These are phyloP conservation scores for Pelagophyceae sp. DNA, from an alignment of 352 stramenopile species.

Conservation along the genomic window DNA sequence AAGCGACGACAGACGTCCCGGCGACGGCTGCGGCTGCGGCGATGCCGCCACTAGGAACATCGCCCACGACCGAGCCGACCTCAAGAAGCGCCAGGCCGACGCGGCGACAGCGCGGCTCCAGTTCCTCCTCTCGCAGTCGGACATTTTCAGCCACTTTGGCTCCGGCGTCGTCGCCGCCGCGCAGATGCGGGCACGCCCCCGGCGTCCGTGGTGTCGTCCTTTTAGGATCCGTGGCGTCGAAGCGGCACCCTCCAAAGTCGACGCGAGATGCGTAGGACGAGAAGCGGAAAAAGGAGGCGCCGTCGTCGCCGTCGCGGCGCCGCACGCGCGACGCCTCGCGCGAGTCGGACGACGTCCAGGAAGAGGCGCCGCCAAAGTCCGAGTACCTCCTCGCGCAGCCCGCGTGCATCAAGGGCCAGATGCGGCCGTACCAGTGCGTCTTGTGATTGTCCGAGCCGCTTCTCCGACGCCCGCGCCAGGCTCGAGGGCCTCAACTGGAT, in stretches of 20 bases:
- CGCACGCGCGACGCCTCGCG: constrained; percentile 24
- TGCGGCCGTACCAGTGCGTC: constrained; percentile 96
- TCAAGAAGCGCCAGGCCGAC: constrained; percentile 44
- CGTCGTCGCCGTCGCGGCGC: constrained; percentile 24
- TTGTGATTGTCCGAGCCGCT: no score
- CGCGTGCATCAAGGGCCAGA: constrained; percentile 81
- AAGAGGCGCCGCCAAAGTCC: constrained; percentile 44
- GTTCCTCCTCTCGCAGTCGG: constrained; percentile 90
- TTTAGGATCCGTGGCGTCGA: no score
- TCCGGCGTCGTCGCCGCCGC: constrained; percentile 23
- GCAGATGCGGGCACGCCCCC: no score
- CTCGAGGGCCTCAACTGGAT: constrained; percentile 97
- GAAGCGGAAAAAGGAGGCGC: constrained; percentile 3
- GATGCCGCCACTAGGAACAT: no score
- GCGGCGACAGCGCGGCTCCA: constrained; percentile 72
- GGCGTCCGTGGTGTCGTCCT: no score
- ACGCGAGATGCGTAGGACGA: constrained; percentile 14
- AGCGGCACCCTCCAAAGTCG: no score
- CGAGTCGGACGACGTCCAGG: constrained; percentile 46
- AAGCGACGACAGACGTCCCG: no score
- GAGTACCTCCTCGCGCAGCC: constrained; percentile 67
- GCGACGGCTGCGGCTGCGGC: no score
- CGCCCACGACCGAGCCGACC: constrained; percentile 44
- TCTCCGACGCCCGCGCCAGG: no score
- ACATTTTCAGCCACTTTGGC: constrained; percentile 96